Percentiles rank a stretch among this genome's conserved stretches.
Conservation (phyloP, 352 stramenopile species). For the Pythium phragmiticola region DNA sequence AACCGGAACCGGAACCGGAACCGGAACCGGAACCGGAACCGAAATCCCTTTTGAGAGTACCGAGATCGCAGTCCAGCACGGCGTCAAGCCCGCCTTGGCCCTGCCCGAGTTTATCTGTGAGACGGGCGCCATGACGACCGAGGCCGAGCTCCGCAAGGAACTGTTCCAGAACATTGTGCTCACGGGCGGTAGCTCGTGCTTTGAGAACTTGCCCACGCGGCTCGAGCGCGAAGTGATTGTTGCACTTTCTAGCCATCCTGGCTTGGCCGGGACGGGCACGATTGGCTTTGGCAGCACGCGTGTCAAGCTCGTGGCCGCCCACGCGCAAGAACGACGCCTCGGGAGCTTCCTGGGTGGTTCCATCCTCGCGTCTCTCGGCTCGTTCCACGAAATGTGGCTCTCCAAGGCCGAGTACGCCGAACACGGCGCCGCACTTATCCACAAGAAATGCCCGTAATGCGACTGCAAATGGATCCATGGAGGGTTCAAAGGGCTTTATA, state of each 20-base stretch:
- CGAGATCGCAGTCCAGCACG: conserved; percentile 6
- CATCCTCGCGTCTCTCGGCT: conserved; percentile 96
- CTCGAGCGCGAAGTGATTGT: conserved; percentile 77
- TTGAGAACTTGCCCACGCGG: conserved; percentile 70
- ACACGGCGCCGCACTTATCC: conserved; percentile 94
- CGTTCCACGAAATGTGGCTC: conserved; percentile 99
- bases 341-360: conserved; percentile 92
- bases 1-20: too few species aligned
- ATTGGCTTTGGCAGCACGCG: conserved; percentile 45
- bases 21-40: not conserved
- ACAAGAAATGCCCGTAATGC: conserved; percentile 93
- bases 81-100: conserved; percentile 37
- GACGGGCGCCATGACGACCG: conserved; percentile 52
- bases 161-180: conserved; percentile 84
- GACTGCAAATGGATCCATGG: not conserved
- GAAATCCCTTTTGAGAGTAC: conserved; percentile 6
- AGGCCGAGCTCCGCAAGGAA: conserved; percentile 76
- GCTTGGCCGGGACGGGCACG: conserved; percentile 13
- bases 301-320: conserved; percentile 69
- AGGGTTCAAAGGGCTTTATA: too few species aligned
- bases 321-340: conserved; percentile 63
- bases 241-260: conserved; percentile 35
- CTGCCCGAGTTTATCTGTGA: conserved; percentile 70
- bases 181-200: conserved; percentile 76
- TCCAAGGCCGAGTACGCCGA: conserved; percentile 99